Conservation (phyloP, 2,329 filamentous ascomycete species). For the Cordyceps cateniannulata region DNA sequence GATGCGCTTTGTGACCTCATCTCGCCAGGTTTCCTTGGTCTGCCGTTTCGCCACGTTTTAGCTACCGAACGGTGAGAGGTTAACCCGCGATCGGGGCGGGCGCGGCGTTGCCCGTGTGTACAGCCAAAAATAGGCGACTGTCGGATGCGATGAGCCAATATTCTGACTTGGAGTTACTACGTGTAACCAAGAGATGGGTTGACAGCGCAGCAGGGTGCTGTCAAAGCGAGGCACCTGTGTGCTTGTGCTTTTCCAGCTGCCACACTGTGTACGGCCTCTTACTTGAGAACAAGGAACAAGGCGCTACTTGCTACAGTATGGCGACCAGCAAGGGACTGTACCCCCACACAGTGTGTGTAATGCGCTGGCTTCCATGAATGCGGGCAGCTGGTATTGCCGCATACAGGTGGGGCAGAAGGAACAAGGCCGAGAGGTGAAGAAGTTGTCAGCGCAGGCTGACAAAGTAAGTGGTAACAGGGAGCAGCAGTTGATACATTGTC, state of each 20-base stretch:
- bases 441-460: not conserved
- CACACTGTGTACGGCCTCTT: not conserved
- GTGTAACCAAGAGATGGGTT: conserved; percentile 1
- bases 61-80: no score
- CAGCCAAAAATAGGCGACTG: not conserved
- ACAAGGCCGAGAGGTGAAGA: not conserved
- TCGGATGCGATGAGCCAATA: not conserved
- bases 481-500: no score
- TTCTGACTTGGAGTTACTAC: not conserved
- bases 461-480: not conserved
- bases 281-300: no score
- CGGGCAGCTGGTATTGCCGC: not conserved
- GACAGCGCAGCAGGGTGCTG: not conserved
- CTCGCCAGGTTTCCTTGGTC: no score
- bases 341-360: not conserved
- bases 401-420: not conserved
- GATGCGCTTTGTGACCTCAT: no score
- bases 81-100: not conserved
- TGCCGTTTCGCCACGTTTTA: no score
- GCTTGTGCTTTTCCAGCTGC: not conserved
- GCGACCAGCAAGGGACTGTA: not conserved
- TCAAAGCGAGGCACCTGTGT: not conserved
- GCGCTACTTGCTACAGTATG: not conserved
- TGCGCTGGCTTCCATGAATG: not conserved
- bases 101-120: not conserved